Base-by-base conservation (phyloP, 257 asterid species). In the Linaria vulgaris region DNA sequence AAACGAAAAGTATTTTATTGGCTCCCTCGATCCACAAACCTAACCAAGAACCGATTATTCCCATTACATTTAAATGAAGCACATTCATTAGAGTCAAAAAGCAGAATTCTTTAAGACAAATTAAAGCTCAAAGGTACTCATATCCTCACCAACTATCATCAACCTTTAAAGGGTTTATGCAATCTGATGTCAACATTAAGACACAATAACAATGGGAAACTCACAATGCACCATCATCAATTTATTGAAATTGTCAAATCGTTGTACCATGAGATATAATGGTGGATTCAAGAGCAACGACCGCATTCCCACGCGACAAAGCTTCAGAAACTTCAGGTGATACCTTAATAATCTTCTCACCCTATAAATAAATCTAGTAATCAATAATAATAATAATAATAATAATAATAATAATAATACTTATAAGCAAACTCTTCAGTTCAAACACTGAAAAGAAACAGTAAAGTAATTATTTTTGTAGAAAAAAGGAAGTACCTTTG, bases 231-330 rank as follows among this genome's bases (percentile, higher is more conserved):
- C n/a, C n/a, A n/a, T n/a, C n/a, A n/a, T n/a, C n/a, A n/a, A n/a
- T n/a, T n/a, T n/a, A n/a, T n/a, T n/a, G n/a, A n/a, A n/a, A n/a
- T n/a, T n/a, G n/a, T n/a, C n/a, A n/a, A n/a, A n/a, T n/a, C 19
- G 56, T 47, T 47, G 14, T 82, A 91, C 98, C 97, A 78, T 92
- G 99, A 75, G 96, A 80, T 61, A 92, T 92, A 24, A 92, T 84
- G 31, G 99, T 89, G 53, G 99, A 92, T 74, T 92, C 99, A 55
- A 92, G 95, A 71, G 99, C 99, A 75, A 92, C 99, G 61, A 92
- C 90, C 3, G 95, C 79, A 64, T 65, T 76, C 25, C 96, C 87
- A 54, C 45, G 47, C n/a, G 85, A 78, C 69, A 92, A 74, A 64
- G 97, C 99, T 72, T 82, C 90, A n/a, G 88, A 73, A 76, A 92